Conservation (phyloP, 75 land plant species). For the Sequoiadendron giganteum region DNA sequence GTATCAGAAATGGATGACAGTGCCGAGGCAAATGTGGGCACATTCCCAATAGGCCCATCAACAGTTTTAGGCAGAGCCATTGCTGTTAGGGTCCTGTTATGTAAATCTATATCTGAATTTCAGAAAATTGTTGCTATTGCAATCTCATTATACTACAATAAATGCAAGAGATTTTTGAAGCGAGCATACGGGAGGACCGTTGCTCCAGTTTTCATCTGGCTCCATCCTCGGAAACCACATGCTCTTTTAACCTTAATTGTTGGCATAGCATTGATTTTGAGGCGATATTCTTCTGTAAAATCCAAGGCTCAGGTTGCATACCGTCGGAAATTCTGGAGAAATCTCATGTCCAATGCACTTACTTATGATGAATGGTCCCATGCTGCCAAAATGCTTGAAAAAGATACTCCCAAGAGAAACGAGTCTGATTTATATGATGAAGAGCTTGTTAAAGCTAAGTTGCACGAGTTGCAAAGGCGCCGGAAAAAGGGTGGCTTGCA, state of each 20-base stretch:
- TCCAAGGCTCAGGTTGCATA: conserved; percentile 73
- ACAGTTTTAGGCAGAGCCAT: conserved; percentile 71
- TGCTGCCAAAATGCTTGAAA: conserved; percentile 93
- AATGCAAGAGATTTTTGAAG: conserved; percentile 8
- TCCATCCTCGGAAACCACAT: conserved; percentile 82
- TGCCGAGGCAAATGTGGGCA: conserved; percentile 64
- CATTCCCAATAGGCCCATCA: conserved; percentile 83
- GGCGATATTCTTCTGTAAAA: conserved; percentile 59
- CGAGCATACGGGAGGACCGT: conserved; percentile 10
- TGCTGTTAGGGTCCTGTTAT: conserved; percentile 76
- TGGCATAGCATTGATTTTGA: conserved; percentile 55
- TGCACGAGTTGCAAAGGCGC: conserved; percentile 78
- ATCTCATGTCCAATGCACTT: conserved; percentile 82
- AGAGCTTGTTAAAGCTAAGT: conserved; percentile 83
- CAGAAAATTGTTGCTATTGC: conserved; percentile 3
- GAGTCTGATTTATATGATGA: conserved; percentile 89
- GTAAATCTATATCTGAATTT: conserved; percentile 47
- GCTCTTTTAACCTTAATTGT: conserved; percentile 63
- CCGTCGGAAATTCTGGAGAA: conserved; percentile 86
- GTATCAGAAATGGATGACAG: conserved; percentile 64
- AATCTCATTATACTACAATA: background rate
- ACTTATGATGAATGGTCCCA: conserved; percentile 99
- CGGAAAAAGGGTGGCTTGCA: conserved; percentile 71
- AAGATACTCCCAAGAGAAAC: conserved; percentile 53
- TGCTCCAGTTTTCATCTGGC: conserved; percentile 43